Conservation (phyloP, 1,284 basidiomycete genomes). For the Fomes fomentarius region DNA sequence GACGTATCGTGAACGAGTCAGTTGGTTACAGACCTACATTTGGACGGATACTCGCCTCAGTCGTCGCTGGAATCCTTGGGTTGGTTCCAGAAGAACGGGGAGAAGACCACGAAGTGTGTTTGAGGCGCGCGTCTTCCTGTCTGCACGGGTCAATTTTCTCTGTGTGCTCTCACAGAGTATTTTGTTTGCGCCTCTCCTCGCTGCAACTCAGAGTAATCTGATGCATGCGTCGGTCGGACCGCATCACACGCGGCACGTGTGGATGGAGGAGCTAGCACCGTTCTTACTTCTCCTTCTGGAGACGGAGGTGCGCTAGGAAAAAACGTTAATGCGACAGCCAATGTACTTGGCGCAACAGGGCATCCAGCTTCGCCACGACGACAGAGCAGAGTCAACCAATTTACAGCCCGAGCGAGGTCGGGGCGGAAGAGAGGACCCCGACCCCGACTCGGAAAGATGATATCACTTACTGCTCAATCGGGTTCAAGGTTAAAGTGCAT, state of each 20-base stretch:
- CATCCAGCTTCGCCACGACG: no score
- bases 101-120: not conserved
- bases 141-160: not conserved
- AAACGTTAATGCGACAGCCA: no score
- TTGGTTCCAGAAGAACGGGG: constrained; percentile 2
- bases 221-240: not conserved
- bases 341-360: no score
- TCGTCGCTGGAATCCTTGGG: constrained; percentile 2
- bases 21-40: not conserved
- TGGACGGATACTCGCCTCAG: constrained; percentile 8
- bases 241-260: not conserved
- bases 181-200: not conserved
- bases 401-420: no score
- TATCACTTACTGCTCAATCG: not conserved
- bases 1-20: constrained; percentile 5
- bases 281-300: no score
- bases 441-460: not conserved
- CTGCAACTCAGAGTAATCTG: not conserved
- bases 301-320: no score
- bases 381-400: no score
- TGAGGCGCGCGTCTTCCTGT: not conserved
- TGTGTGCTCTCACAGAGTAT: not conserved
- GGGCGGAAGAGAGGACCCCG: not conserved
- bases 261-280: not conserved
- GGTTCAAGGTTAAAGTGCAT: not conserved